Evolutionary conservation across 805 yeast species (phyloP).

Genomic region (Saccharomycopsis fibuligera): DNA sequence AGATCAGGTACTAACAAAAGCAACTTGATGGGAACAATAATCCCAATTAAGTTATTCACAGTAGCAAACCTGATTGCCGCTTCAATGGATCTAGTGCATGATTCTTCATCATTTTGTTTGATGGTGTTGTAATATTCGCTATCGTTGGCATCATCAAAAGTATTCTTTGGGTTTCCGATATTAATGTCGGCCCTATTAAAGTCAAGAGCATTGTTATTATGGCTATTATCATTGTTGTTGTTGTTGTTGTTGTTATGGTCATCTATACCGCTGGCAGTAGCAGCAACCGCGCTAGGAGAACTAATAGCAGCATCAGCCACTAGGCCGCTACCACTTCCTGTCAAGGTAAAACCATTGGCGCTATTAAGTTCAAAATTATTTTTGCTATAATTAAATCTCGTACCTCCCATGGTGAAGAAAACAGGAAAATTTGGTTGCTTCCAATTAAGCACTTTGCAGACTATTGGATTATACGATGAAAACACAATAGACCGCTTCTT

Average conservation of each 20-base stretch:
- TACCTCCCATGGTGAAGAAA: conserved; percentile 73
- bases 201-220: background rate
- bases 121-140: background rate
- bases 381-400: conserved; percentile 30
- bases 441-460: conserved; percentile 95
- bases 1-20: conserved; percentile 69
- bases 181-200: no score
- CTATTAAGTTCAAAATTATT: conserved; percentile 33
- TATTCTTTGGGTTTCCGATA: background rate
- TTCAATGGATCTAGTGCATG: conserved; percentile 60
- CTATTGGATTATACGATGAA: conserved; percentile 78
- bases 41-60: conserved; percentile 77
- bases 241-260: background rate
- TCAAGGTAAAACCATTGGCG: conserved; percentile 35
- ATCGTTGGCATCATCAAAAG: background rate
- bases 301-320: background rate
- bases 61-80: conserved; percentile 79
- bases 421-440: conserved; percentile 98
- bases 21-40: conserved; percentile 68
- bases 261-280: background rate
- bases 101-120: conserved; percentile 27
- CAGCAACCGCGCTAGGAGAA: background rate
- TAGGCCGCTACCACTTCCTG: conserved; percentile 19
- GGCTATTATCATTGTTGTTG: background rate
- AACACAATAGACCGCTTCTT: conserved; percentile 62